Percentiles rank a stretch among this genome's conserved stretches.
These are phyloP conservation scores for Rhododendron henanense DNA, from an alignment of 148 eudicot species.

Conservation along the genomic window DNA sequence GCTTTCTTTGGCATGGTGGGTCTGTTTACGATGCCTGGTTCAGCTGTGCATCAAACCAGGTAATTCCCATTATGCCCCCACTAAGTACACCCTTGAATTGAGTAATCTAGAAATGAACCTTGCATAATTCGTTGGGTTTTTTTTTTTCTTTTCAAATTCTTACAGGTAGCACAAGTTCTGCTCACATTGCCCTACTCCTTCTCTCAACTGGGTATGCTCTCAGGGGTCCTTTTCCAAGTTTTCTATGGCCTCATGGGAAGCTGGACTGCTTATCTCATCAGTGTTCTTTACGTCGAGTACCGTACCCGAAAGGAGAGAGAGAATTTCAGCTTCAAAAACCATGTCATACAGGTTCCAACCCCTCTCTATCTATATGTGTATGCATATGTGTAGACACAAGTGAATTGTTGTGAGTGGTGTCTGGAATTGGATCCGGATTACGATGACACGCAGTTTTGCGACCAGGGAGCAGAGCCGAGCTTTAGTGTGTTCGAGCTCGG, in stretches of 20 bases:
- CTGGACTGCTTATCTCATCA: slow-evolving; percentile 87
- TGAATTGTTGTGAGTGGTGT: not conserved
- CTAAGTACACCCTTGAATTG: not conserved
- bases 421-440: not conserved
- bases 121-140: not conserved
- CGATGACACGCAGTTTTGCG: not conserved
- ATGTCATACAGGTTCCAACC: slow-evolving; percentile 70
- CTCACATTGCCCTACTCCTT: slow-evolving; percentile 80
- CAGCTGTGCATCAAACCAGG: slow-evolving; percentile 79
- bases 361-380: not conserved
- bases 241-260: slow-evolving; percentile 78
- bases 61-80: slow-evolving; percentile 11
- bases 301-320: slow-evolving; percentile 73
- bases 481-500: not conserved
- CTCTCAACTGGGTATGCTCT: slow-evolving; percentile 75
- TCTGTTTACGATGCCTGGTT: slow-evolving; percentile 86
- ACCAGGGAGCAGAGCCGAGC: not conserved
- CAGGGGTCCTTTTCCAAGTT: slow-evolving; percentile 62
- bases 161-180: slow-evolving; percentile 85
- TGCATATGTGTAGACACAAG: not conserved
- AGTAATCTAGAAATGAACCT: not conserved
- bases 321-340: slow-evolving; percentile 84
- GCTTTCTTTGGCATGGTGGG: slow-evolving; percentile 73
- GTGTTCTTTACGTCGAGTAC: slow-evolving; percentile 77
- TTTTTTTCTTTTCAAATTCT: not conserved